Percentiles rank a stretch among this genome's conserved stretches.
These are phyloP conservation scores for Torulaspora microellipsoides DNA, from an alignment of 805 yeast genomes.

Conservation along the genomic window DNA sequence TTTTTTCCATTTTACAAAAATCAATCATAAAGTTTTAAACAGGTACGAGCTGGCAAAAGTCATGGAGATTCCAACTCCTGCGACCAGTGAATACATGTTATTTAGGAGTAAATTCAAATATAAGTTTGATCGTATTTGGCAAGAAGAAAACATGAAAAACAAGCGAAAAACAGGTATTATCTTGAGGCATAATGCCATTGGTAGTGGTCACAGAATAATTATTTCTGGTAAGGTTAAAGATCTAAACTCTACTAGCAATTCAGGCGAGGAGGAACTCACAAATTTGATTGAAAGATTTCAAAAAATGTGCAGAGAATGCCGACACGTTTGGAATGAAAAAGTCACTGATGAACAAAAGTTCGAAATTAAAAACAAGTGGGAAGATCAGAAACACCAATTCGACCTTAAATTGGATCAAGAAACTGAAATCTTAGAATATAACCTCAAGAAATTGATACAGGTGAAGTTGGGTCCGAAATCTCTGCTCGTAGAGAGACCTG, in stretches of 20 bases:
- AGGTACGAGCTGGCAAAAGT: slow-evolving; percentile 23
- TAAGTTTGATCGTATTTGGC: slow-evolving; percentile 19
- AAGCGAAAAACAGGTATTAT: slow-evolving; percentile 1
- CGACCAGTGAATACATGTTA: slow-evolving; percentile 23
- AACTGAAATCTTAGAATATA: slow-evolving; percentile 11
- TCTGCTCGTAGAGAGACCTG: slow-evolving; percentile 4
- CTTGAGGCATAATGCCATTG: neutral
- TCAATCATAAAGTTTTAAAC: slow-evolving; percentile 14
- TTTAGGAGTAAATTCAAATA: slow-evolving; percentile 23
- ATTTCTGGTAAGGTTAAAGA: neutral
- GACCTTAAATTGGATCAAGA: slow-evolving; percentile 14
- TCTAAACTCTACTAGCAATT: neutral
- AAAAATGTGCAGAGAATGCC: slow-evolving; percentile 27
- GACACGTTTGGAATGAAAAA: slow-evolving; percentile 21
- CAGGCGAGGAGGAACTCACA: slow-evolving; percentile 1
- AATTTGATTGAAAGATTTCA: slow-evolving; percentile 17
- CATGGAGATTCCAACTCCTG: slow-evolving; percentile 23
- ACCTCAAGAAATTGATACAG: slow-evolving; percentile 5
- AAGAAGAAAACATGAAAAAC: slow-evolving; percentile 10
- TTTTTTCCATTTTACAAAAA: slow-evolving; percentile 17
- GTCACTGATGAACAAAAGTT: slow-evolving; percentile 18
- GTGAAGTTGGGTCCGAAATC: slow-evolving; percentile 5
- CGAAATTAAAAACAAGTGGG: slow-evolving; percentile 15
- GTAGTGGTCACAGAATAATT: slow-evolving; percentile 1
- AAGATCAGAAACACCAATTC: slow-evolving; percentile 12